Base-by-base conservation (phyloP, 228 moss, liverwort and hornwort genomes). In the Sphagnum magellanicum region DNA sequence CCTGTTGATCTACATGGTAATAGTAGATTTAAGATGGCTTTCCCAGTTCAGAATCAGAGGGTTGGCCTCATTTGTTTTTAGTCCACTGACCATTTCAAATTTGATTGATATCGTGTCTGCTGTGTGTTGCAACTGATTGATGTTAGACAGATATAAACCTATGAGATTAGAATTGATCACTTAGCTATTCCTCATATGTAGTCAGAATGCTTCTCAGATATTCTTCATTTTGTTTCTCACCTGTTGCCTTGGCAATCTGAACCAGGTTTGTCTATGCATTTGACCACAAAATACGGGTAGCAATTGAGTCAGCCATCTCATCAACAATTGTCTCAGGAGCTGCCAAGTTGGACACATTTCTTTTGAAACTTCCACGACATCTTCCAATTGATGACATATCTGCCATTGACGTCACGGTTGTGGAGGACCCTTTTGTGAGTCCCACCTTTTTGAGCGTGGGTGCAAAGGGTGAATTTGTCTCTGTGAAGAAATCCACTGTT, bases 241-340 rank as follows among this genome's bases (percentile, higher is more conserved):
- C 32, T 32, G 32, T 32, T 1, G 32, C 32, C 32, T 32, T 32
- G 32, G 32, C 32, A 32, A 32, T 32, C 32, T 32, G 55, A 55
- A 55, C 8, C 86, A 90, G 97, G 97, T 98, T 98, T 74, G 89
- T 93, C 5, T 93, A 90, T 71, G 91, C 88, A 49, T 93, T 98
- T 68, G 93, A 98, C 51, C 77, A 68, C 65, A 80, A 91, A 64
- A 98, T 98, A 55, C 88, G 97, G 48, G 73, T 79, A 73, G 78
- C 83, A 53, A 70, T 98, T 75, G 93, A 91, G 76, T 52, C 65
- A 53, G 84, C 85, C 48, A 68, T 98, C 69, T 87, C 90, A 15
- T 73, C 84, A 51, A 79, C 83, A 70, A 81, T 98, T 11, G 63
- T 81, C 4, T 68, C 48, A 46, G 91, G 85, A 53, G 77, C 76